Conservation (phyloP, 768 basidiomycete species). For the Suillus lakei region DNA sequence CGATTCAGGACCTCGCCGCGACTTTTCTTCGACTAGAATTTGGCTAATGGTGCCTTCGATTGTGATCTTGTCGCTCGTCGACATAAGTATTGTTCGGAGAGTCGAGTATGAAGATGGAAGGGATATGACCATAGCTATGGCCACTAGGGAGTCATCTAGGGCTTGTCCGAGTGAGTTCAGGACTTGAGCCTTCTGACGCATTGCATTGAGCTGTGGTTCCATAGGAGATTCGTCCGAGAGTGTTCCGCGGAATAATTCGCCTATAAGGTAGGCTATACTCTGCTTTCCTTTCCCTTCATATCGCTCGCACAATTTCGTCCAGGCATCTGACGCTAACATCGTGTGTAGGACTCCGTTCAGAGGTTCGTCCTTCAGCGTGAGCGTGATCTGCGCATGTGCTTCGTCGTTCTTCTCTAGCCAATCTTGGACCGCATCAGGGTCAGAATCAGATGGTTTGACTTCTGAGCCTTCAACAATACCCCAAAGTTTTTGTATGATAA, state of each 20-base stretch:
- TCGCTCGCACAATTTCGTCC: conserved; percentile 14
- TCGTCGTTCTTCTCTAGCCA: conserved; percentile 16
- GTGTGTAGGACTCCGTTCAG: conserved; percentile 17
- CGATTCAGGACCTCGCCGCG: rapidly evolving
- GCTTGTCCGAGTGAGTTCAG: conserved; percentile 1
- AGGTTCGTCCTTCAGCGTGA: conserved; percentile 27
- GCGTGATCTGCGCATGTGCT: conserved; percentile 21
- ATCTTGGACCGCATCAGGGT: not conserved
- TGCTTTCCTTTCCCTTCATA: conserved; percentile 28
- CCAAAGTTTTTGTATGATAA: conserved; percentile 18
- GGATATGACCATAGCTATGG: conserved; percentile 15
- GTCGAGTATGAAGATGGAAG: conserved; percentile 25
- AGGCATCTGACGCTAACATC: not conserved
- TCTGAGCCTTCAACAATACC: conserved; percentile 9
- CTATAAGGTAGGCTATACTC: conserved; percentile 4
- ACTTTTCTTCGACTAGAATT: not conserved
- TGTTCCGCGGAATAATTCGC: not conserved
- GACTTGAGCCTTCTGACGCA: not conserved
- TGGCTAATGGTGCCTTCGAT: not conserved
- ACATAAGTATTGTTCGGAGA: conserved; percentile 27
- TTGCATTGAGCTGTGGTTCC: not conserved
- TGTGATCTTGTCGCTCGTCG: not conserved
- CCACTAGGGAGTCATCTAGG: not conserved
- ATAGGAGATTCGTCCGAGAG: not conserved
- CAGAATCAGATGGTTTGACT: not conserved